Conservation (phyloP, 129 eudicot species). For the Dittrichia graveolens region DNA sequence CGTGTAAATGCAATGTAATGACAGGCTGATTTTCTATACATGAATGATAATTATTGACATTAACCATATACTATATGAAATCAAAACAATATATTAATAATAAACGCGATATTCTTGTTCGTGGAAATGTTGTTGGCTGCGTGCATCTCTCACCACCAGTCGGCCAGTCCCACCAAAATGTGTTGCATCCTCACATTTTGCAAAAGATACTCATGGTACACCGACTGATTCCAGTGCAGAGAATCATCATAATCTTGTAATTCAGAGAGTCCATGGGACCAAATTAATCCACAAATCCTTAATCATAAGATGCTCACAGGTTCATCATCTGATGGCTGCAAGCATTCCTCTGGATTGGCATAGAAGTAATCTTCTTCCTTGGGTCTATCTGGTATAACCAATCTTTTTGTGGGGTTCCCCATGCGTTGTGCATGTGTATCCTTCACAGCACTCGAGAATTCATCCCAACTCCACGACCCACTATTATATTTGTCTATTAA, state of each 20-base stretch:
- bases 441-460: conserved; percentile 78
- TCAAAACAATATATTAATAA: conserved; percentile 27
- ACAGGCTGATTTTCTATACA: conserved; percentile 44
- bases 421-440: conserved; percentile 70
- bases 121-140: conserved; percentile 24
- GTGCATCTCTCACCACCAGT: conserved; percentile 20
- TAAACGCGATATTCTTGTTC: conserved; percentile 20
- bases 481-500: conserved; percentile 74
- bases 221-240: conserved; percentile 1
- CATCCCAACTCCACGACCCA: conserved; percentile 76
- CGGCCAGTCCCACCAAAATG: conserved; percentile 26
- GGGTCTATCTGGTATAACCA: conserved; percentile 83
- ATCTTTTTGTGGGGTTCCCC: conserved; percentile 80
- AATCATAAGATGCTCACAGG: conserved; percentile 42
- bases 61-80: conserved; percentile 26
- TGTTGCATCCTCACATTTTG: conserved; percentile 14
- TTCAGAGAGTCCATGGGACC: conserved; percentile 22
- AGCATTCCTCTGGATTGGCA: conserved; percentile 89
- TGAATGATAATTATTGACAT: conserved; percentile 37
- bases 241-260: conserved; percentile 24
- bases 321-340: conserved; percentile 65
- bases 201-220: conserved; percentile 21
- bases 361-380: conserved; percentile 96
- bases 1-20: conserved; percentile 26
- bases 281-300: conserved; percentile 3